phyloP scores from a whole-genome alignment of 805 yeast genomes.

The Candida broadrunensis region DNA sequence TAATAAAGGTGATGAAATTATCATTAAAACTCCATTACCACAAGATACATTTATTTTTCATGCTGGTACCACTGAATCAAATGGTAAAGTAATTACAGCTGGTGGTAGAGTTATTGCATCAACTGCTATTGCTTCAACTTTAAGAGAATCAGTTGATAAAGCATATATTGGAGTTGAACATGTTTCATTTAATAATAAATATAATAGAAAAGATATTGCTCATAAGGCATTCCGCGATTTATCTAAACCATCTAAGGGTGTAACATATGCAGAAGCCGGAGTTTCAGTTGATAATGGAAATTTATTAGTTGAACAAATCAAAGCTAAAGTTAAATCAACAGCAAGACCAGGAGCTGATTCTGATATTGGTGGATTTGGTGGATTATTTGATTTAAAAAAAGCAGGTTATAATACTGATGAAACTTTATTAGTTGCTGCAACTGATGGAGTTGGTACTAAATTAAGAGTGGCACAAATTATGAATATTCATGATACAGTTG shows the following conservation, averaged over 20 bases:
- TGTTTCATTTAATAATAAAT: conserved; percentile 70
- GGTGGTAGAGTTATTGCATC: conserved; percentile 98
- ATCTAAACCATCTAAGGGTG: conserved; percentile 24
- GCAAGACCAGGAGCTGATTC: conserved; percentile 96
- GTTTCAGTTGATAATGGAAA: conserved; percentile 98
- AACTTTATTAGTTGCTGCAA: conserved; percentile 90
- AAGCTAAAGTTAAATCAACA: conserved; percentile 86
- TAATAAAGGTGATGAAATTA: conserved; percentile 81
- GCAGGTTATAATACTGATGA: conserved; percentile 84
- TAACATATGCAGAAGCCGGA: conserved; percentile 95
- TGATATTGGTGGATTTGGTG: conserved; percentile 98
- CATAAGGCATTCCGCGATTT: conserved; percentile 84
- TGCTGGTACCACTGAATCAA: conserved; percentile 75
- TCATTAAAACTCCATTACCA: conserved; percentile 46
- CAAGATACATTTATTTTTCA: conserved; percentile 79
- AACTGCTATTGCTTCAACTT: conserved; percentile 74
- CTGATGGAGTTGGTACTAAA: conserved; percentile 99
- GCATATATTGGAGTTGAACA: conserved; percentile 85
- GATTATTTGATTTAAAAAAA: conserved; percentile 82
- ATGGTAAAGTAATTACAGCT: conserved; percentile 63
- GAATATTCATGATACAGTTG: conserved; percentile 93
- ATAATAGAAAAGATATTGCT: conserved; percentile 91
- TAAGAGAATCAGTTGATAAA: conserved; percentile 76
- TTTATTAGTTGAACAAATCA: conserved; percentile 82
- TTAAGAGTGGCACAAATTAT: conserved; percentile 89